Base-by-base conservation (phyloP, 768 basidiomycete genomes). In the Lactarius akahatsu region DNA sequence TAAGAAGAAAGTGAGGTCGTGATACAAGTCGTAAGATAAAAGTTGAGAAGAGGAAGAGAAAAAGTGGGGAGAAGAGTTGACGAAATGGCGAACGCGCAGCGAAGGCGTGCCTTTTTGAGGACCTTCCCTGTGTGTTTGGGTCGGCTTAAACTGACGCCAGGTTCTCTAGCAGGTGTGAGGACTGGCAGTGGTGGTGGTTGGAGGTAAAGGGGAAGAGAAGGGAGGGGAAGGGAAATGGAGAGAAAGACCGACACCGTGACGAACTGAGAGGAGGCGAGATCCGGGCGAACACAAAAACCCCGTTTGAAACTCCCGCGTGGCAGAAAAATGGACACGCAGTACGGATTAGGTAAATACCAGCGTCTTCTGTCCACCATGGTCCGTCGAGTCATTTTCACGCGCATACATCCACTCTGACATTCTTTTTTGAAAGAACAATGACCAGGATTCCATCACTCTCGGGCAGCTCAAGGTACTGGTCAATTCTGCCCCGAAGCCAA, bases 101-200 rank as follows among this genome's bases (percentile, higher is more conserved):
- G 83, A 92, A 93, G 91, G 91, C 91, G 91, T 83, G 90, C 90
- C 90, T 92, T 92, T 64, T 92, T 92, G 74, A 61, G 67, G 59
- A 26, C 57, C 59, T 54, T 68, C 67, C 64, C 64, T 68, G 47
- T 57, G 55, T 56, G 56, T 28, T 57, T 60, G 59, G 66, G 66
- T 38, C 66, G 62, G 58, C 9, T 36, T 60, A 67, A 45, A 40
- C 45, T 28, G 36, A 43, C 52, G 58, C 66, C 62, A 63, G 69
- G 28, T 41, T 70, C 63, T 65, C 59, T 3, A 62, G 43, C 1
- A 55, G 57, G 41, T 50, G 60, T 50, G 57, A 16, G 55, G 60
- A 41, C 72, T 70, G 72, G 72, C 72, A 73, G 75, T 62, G 54
- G 41, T 69, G 74, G 73, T 64, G 40, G 63, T 71, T 65, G 52